Conservation (phyloP, 2,329 filamentous ascomycete species). For the Chalaropsis ovoidea region DNA sequence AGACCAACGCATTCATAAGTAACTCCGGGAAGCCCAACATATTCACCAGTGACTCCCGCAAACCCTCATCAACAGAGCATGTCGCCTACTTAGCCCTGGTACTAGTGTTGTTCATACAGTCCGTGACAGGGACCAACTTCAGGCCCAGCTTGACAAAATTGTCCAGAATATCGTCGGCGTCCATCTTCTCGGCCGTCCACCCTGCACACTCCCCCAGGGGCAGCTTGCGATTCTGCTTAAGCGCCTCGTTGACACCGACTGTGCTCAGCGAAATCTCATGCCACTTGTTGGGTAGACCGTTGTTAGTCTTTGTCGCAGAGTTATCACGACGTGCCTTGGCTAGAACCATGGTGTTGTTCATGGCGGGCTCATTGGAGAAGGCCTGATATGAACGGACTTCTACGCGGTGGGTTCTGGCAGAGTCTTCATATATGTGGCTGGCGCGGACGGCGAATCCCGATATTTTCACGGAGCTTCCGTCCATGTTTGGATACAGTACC, state of each 20-base stretch:
- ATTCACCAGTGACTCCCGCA: too few relatives aligned
- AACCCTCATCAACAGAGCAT: too few relatives aligned
- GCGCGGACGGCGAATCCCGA: not conserved
- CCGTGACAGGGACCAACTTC: not conserved
- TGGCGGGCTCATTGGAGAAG: not conserved
- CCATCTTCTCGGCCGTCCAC: constrained; percentile 8
- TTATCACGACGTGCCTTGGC: not conserved
- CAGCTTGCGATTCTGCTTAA: constrained; percentile 9
- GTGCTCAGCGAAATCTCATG: constrained; percentile 12
- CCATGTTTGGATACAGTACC: not conserved
- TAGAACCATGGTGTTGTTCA: not conserved
- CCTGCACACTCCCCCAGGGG: not conserved
- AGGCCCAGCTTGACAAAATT: not conserved
- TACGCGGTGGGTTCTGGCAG: not conserved
- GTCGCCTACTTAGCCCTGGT: not conserved
- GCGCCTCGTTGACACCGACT: not conserved
- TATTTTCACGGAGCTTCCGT: not conserved
- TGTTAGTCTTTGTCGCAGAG: not conserved
- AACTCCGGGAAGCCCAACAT: too few relatives aligned
- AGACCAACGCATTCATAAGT: too few relatives aligned
- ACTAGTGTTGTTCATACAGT: not conserved
- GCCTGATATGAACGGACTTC: constrained; percentile 7
- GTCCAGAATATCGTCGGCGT: not conserved
- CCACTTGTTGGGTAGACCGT: constrained; percentile 9
- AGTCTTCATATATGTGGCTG: not conserved